Base-by-base conservation (phyloP, 345 rosid genomes). In the Arabis hirsuta region DNA sequence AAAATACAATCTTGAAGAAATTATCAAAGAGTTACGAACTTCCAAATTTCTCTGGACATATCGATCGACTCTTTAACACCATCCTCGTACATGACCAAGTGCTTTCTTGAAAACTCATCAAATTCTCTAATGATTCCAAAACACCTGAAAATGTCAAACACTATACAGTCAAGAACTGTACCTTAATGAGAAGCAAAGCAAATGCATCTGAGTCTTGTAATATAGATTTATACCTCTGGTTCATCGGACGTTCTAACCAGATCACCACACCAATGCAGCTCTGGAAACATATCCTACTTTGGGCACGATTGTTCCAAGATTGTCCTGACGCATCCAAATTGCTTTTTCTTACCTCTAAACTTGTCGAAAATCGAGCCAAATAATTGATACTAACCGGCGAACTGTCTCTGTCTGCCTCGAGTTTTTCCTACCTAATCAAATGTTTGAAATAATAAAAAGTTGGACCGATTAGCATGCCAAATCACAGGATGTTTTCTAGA, bases 181-280 rank as follows among this genome's bases (percentile, higher is more conserved):
- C 38, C 36, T 34, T 5, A 34, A 34, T 34, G 8, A 29, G 32
- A 29, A 6, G 6, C 38, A 34, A 9, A 34, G 38, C 38, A 34
- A 34, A 34, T 7, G 38, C 9, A 34, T 34, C 38, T 7, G 2
- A 34, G 9, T 34, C 38, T 34, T 6, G 38, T 34, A 34, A 55
- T 3, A 22, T 5, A 12, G 34, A 27, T 6, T 7, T 4, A 38
- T 78, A 88, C 97, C 86, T 85, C 61, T 88, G 67, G 54, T 79
- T 77, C 50, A 48, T 50, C 36, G 88, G 83, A 61, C 79, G 84
- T 74, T 67, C 70, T 69, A 87, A 54, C 81, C 67, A 81, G 51
- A 91, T 74, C 56, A 91, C 86, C 82, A 80, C 83, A 45, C 90
- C 99, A 36, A 90, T 86, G 81, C 99, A 91, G 73, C 84, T 80